phyloP scores from a whole-genome alignment of 352 stramenopile species.

The Globisporangium heterothallicum region DNA sequence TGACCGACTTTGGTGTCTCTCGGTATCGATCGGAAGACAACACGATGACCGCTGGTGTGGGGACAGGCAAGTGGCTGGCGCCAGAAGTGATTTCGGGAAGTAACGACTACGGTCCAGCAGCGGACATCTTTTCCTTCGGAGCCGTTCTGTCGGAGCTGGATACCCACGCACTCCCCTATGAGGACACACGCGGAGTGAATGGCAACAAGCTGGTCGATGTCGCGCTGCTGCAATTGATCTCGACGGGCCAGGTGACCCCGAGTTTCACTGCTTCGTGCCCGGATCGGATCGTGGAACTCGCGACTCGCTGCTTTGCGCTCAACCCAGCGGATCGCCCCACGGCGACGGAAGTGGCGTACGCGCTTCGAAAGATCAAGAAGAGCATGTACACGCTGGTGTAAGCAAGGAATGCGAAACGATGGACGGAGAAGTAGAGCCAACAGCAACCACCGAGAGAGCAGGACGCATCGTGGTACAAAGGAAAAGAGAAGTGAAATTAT shows the following conservation, averaged over 20 bases:
- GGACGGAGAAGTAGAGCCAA: not conserved
- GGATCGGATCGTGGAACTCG: not conserved
- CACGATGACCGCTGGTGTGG: slow-evolving; percentile 38
- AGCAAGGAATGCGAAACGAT: not conserved
- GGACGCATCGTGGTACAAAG: no score
- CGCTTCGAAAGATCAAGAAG: slow-evolving; percentile 18
- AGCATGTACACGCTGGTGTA: slow-evolving; percentile 25
- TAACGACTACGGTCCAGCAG: slow-evolving; percentile 19
- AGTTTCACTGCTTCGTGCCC: slow-evolving; percentile 16
- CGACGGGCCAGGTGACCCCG: slow-evolving; percentile 19
- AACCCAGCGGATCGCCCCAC: not conserved
- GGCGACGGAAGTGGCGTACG: slow-evolving; percentile 1
- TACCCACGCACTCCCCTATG: slow-evolving; percentile 34
- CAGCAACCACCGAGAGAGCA: no score
- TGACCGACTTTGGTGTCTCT: slow-evolving; percentile 55
- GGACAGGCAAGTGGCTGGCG: slow-evolving; percentile 26
- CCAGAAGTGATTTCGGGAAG: slow-evolving; percentile 33
- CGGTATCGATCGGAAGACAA: slow-evolving; percentile 33
- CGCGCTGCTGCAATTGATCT: slow-evolving; percentile 34
- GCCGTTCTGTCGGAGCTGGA: slow-evolving; percentile 39
- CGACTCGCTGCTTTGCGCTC: not conserved
- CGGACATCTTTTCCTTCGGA: slow-evolving; percentile 37
- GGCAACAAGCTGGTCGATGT: slow-evolving; percentile 22
- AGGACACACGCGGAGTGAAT: slow-evolving; percentile 18
- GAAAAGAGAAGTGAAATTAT: no score